Base-by-base conservation (phyloP, 73 alveolate species). In the Tetrahymena thermophila region DNA sequence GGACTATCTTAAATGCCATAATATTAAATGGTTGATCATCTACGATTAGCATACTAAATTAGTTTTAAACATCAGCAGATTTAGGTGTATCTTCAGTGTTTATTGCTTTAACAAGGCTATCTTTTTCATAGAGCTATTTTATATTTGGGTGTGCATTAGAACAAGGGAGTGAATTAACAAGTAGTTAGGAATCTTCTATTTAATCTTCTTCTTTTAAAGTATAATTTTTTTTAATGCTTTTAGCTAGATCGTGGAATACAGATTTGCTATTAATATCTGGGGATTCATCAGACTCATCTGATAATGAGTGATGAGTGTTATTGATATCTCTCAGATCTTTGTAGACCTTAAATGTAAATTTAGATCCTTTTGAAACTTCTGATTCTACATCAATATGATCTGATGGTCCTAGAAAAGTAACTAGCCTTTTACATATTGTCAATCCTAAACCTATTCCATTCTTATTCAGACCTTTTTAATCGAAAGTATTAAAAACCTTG, bases 381-480 rank as follows among this genome's bases (percentile, higher is more conserved):
- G 96, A 94, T 85, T 85, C 93, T 0, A 94, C 56, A 38, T 94
- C 96, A 19, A 94, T 94, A 25, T 94, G 93, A 34, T 94, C 93
- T 3, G 58, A 35, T 13, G 96, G 96, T 13, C 96, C 96, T 35
- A 94, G 57, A 35, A 94, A 55, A 84, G 89, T 40, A n/a, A 94
- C 96, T 43, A 94, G 85, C 23, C 93, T 35, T 34, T 94, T 34
- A 35, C 96, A 85, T 31, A 94, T 94, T 38, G 96, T 94, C 34
- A 94, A 94, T 34, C 96, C 96, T 35, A 94, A 50, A 16, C 96
- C 96, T 8, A 94, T 93, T 85, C 96, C 96, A 85, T 94, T 94
- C 43, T 84, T 35, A 44, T 94, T 94, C 1, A 71, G 31, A n/a
- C 89, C 89, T 25, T 71, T 71, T n/a, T 71, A 31, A 34, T 71